Base-by-base conservation (phyloP, 2,329 filamentous ascomycete species). In the Colletotrichum camelliae region DNA sequence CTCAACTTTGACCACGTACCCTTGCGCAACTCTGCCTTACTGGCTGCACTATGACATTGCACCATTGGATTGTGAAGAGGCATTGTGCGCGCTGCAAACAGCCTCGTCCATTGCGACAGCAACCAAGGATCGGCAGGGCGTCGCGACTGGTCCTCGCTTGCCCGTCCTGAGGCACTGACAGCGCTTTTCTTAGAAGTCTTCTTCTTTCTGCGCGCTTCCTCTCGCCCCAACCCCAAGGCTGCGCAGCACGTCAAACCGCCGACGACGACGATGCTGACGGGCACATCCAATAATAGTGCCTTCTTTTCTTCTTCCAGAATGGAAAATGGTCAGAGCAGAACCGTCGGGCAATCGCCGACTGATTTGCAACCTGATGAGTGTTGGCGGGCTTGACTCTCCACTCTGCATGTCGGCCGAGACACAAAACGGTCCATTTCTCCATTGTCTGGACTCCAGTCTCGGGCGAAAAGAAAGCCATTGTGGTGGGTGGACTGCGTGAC, bases 51-150 rank as follows among this genome's bases (percentile, higher is more conserved):
- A 65, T 66, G 29, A 37, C 35, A 37, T 57, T 43, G 24, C 16
- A n/a, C 55, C 21, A 27, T 48, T 48, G 43, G 43, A 48, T 48
- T 55, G 27, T 58, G 48, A 29, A 67, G 29, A 27, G 66, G 7
- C 29, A 12, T 76, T 74, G 60, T 70, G 65, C 62, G 72, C 13
- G 24, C 64, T 52, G 37, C 57, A 68, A 69, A 43, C 37, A 74
- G 70, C 70, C 35, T 58, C 52, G 27, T 8, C 58, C 31, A 67
- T 76, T 60, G 27, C 74, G 64, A 66, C 69, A 43, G 70, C 73
- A 75, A 75, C 73, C n/a, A 73, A 48, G 57, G 70, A 75, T 73
- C 73, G 48, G 35, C 73, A 73, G 15, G 27, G 70, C 48, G 70
- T 69, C 65, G 39, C 55, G 21, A 57, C 37, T 31, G 58, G 27